These are phyloP conservation scores for Xerocomus alliaceus DNA, from an alignment of 1,284 basidiomycete genomes.

Conservation along the genomic window DNA sequence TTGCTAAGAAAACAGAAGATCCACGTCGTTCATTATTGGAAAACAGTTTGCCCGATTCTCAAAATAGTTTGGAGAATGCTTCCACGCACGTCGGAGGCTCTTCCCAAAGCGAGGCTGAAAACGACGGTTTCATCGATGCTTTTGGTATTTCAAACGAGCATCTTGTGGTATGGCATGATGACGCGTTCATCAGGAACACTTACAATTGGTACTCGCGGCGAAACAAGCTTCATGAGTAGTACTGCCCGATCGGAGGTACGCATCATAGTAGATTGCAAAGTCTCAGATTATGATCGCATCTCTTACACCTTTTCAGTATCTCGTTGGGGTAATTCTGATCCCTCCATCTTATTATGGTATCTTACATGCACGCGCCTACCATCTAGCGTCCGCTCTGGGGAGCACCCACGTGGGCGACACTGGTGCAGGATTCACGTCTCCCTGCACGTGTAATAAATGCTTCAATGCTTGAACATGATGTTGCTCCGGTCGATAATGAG, in stretches of 20 bases:
- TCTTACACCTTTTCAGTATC: slow-evolving; percentile 48
- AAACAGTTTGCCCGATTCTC: slow-evolving; percentile 26
- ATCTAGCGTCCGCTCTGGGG: slow-evolving; percentile 24
- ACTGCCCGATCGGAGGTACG: slow-evolving; percentile 70
- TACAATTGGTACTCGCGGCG: slow-evolving; percentile 59
- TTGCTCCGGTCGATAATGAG: slow-evolving; percentile 39
- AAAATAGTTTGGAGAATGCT: slow-evolving; percentile 17
- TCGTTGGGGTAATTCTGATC: slow-evolving; percentile 52
- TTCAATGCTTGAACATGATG: slow-evolving; percentile 42
- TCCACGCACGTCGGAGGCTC: not conserved
- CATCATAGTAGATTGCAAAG: not conserved
- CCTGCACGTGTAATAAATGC: slow-evolving; percentile 42
- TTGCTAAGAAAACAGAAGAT: slow-evolving; percentile 53
- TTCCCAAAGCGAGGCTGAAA: slow-evolving; percentile 37
- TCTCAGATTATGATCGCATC: slow-evolving; percentile 5
- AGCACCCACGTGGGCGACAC: slow-evolving; percentile 27
- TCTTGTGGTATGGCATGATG: not conserved
- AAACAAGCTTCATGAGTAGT: slow-evolving; percentile 63
- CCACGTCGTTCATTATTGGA: slow-evolving; percentile 53
- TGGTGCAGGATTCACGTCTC: slow-evolving; percentile 39
- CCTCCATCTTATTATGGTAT: not conserved
- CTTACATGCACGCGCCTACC: not conserved
- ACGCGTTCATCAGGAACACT: slow-evolving; percentile 56
- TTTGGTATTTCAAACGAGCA: slow-evolving; percentile 51
- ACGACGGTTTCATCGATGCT: slow-evolving; percentile 59